Evolutionary conservation across 495 filamentous ascomycete genomes (phyloP), one percentile per base, ranked within the genome.

Genomic region (Penicillium goetzii): DNA sequence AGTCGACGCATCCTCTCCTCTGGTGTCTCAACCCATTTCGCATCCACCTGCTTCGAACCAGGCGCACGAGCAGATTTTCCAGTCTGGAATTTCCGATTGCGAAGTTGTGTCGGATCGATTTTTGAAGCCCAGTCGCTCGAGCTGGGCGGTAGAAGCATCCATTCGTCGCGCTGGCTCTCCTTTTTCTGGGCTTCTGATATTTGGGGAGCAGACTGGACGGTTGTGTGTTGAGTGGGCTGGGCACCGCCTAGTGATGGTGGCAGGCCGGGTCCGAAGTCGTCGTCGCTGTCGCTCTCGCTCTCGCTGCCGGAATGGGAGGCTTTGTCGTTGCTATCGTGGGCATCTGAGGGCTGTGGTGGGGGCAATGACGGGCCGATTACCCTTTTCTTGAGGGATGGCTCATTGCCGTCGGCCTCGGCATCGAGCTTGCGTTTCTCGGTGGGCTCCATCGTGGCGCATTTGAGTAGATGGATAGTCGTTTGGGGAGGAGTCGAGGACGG

Each of bases 111-210:
- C 2, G 95, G 92, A 74, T 97, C 94, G 56, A 90, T 86, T 43
- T 88, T 88, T 7, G 84, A 80, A 26, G 84, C 78, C 76, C 83
- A 84, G 66, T 86, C 86, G 33, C 82, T 80, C 28, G 82, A 76
- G 4, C 84, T 85, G 0, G 95, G 95, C 0, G 94, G 95, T 8
- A 89, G 85, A 32, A 94, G 82, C 95, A 99, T 99, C 95, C 95
- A 99, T 68, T 92, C 88, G 77, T 96, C 95, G 58, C 95, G 86
- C 61, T 84, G 81, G 19, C 61, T 49, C 70, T 65, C 23, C 71
- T 73, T 68, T 45, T 59, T 64, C 53, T 40, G 34, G 12, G 17
- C 15, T 50, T 33, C 40, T 33, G 56, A 45, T 33, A 12, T 12
- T 21, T 40, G 25, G 19, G 50, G 28, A 26, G 50, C 12, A 5